Percentiles rank a stretch among this genome's conserved stretches.
Conservation (phyloP, 805 yeast species). For the Candida dajiaensis region DNA sequence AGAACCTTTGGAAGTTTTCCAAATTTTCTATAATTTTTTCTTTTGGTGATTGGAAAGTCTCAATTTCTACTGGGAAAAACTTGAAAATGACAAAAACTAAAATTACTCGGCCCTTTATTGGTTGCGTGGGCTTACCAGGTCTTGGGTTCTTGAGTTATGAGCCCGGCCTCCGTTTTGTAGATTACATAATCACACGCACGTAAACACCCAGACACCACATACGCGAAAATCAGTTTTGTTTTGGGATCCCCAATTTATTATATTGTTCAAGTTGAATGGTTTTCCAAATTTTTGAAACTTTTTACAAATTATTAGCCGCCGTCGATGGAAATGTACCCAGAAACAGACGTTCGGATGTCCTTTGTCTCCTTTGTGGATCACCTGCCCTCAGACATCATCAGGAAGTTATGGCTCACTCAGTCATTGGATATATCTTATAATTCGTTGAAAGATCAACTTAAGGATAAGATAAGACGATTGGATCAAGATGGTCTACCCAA, state of each 20-base stretch:
- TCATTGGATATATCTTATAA: slow-evolving; percentile 25
- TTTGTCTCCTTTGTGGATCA: slow-evolving; percentile 36
- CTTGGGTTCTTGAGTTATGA: not conserved
- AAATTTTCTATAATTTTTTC: slow-evolving; percentile 3
- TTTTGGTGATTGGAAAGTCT: not conserved
- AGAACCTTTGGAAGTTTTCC: slow-evolving; percentile 2
- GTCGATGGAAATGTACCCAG: not conserved
- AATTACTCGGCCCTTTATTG: not conserved
- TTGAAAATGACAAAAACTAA: not conserved
- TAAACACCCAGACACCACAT: not conserved
- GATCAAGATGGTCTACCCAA: slow-evolving; percentile 6
- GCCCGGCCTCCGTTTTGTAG: too few species aligned
- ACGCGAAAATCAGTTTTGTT: too few species aligned
- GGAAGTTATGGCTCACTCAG: slow-evolving; percentile 36
- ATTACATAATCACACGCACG: too few species aligned
- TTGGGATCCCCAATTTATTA: too few species aligned
- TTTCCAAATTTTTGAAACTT: too few species aligned
- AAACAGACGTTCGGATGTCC: slow-evolving; percentile 31
- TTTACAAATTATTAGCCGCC: too few species aligned
- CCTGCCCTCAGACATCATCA: slow-evolving; percentile 36
- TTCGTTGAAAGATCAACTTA: slow-evolving; percentile 13
- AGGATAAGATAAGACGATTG: slow-evolving; percentile 9
- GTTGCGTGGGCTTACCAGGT: not conserved
- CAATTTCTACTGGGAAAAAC: not conserved
- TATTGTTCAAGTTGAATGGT: too few species aligned